Evolutionary conservation across 176 grass and related monocot species (phyloP).

Genomic region (Carex parvula): DNA sequence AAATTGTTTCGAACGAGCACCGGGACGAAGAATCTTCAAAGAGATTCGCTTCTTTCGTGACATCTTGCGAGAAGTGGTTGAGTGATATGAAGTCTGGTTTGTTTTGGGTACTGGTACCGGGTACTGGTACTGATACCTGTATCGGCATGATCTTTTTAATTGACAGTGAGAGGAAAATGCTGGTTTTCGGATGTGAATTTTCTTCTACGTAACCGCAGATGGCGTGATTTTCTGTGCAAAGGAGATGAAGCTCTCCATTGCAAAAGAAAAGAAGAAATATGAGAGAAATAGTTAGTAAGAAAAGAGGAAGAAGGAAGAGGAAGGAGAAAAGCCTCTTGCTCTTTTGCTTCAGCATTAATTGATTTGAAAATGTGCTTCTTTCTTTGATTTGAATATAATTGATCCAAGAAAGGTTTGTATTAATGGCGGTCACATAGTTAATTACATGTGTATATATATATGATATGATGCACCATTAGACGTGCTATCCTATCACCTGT

Average conservation of each 20-base stretch:
- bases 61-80: background rate
- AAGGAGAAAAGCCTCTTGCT: slow-evolving; percentile 3
- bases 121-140: background rate
- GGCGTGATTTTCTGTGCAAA: slow-evolving; percentile 1
- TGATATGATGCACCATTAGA: no score
- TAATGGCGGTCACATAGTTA: no score
- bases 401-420: no score
- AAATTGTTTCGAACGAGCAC: slow-evolving; percentile 39
- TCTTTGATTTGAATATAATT: no score
- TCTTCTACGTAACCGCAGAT: background rate
- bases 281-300: slow-evolving; percentile 15
- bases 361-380: no score
- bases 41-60: slow-evolving; percentile 36
- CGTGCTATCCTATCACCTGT: no score
- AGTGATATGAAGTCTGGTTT: background rate
- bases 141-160: slow-evolving; percentile 7
- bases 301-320: slow-evolving; percentile 12
- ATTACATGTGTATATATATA: no score
- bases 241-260: background rate
- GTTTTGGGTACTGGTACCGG: background rate
- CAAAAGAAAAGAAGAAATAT: slow-evolving; percentile 12
- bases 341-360: slow-evolving; percentile 24
- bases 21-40: slow-evolving; percentile 29
- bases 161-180: background rate
- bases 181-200: background rate